Evolutionary conservation across 2,329 filamentous ascomycete species (phyloP).

Genomic region (Pseudogymnoascus sp.): DNA sequence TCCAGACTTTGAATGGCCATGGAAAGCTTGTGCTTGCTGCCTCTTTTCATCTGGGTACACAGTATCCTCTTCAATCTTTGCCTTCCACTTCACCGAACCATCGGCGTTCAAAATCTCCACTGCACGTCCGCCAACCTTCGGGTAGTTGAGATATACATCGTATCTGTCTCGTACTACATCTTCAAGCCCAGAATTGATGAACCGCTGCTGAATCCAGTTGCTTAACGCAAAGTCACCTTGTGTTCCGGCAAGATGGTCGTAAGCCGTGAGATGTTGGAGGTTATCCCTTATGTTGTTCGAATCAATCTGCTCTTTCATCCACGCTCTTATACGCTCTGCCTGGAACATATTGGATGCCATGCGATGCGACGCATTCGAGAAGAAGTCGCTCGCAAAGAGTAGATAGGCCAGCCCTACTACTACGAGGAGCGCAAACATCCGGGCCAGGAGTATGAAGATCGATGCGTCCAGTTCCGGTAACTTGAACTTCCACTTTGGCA

Average conservation of each 20-base stretch:
- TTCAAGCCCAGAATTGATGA: conserved; percentile 65
- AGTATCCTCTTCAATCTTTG: conserved; percentile 74
- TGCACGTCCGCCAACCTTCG: conserved; percentile 64
- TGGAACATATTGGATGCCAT: conserved; percentile 68
- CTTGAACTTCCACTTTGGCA: conserved; percentile 22
- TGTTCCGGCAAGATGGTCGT: conserved; percentile 88
- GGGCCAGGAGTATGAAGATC: conserved; percentile 56
- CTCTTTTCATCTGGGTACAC: conserved; percentile 53
- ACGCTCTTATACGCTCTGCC: conserved; percentile 69
- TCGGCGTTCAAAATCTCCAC: conserved; percentile 71
- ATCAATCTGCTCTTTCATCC: conserved; percentile 67
- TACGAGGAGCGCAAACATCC: conserved; percentile 65
- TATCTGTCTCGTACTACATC: conserved; percentile 70
- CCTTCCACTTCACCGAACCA: conserved; percentile 62
- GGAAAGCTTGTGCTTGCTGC: conserved; percentile 70
- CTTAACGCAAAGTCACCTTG: conserved; percentile 84
- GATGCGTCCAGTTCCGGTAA: conserved; percentile 26
- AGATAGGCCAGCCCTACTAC: conserved; percentile 74
- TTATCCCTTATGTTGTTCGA: conserved; percentile 61
- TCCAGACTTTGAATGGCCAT: conserved; percentile 80
- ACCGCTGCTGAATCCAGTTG: conserved; percentile 73
- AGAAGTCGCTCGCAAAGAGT: conserved; percentile 77
- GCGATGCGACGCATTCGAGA: conserved; percentile 56
- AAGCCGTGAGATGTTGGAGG: conserved; percentile 68
- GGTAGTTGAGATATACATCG: conserved; percentile 88